phyloP scores from a whole-genome alignment of 306 rosid species.

The Pachyrhizus erosus region DNA sequence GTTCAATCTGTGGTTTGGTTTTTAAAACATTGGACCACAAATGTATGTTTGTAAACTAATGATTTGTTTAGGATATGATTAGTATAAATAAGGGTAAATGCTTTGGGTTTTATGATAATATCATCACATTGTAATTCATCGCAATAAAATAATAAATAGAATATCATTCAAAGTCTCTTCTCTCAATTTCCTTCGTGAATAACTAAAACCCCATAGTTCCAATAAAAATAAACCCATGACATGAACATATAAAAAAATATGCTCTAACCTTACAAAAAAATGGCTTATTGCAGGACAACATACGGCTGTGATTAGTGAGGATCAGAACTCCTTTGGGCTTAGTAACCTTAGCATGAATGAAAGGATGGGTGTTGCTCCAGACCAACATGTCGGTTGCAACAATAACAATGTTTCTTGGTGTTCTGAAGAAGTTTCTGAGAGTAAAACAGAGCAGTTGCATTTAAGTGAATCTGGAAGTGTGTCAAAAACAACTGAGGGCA shows the following conservation, averaged over 20 bases:
- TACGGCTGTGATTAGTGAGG: slow-evolving; percentile 31
- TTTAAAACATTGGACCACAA: neutral
- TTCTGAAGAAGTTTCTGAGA: slow-evolving; percentile 43
- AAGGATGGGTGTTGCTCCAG: slow-evolving; percentile 25
- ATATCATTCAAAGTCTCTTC: neutral
- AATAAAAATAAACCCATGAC: neutral
- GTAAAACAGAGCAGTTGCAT: slow-evolving; percentile 41
- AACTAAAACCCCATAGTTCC: neutral
- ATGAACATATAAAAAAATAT: slow-evolving; percentile 1
- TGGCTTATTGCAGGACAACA: slow-evolving; percentile 52
- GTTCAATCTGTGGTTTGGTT: neutral
- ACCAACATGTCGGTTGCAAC: slow-evolving; percentile 35
- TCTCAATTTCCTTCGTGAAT: neutral
- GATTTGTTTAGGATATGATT: neutral
- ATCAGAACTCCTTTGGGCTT: slow-evolving; percentile 44
- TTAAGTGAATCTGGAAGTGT: slow-evolving; percentile 45
- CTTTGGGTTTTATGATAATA: neutral
- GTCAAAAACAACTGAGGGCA: slow-evolving; percentile 43
- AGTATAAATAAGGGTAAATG: neutral
- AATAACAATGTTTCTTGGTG: slow-evolving; percentile 27
- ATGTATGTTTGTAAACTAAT: neutral
- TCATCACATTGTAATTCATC: neutral
- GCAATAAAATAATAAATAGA: neutral
- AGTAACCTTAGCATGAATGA: slow-evolving; percentile 33
- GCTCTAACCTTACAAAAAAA: slow-evolving; percentile 18